A percentile compares a stretch with the other conserved stretches of the same genome.
These are phyloP conservation scores for Solanum pimpinellifolium DNA, from an alignment of 257 asterid genomes.

Conservation along the genomic window DNA sequence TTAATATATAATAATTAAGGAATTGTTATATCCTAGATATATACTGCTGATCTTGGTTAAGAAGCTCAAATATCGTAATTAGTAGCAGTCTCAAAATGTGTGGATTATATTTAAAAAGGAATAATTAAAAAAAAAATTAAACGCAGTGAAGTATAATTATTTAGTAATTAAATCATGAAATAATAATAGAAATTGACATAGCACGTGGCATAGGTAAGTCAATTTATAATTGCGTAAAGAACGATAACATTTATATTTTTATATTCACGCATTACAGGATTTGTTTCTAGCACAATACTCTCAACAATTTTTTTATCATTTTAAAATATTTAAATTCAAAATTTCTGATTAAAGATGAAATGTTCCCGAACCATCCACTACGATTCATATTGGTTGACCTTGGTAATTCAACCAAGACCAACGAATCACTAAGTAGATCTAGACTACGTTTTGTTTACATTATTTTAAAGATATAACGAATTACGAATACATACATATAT, in stretches of 20 bases:
- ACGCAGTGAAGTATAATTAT: not conserved
- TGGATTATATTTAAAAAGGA: not conserved
- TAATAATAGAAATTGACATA: not conserved
- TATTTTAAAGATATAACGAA: not conserved
- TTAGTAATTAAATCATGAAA: not conserved
- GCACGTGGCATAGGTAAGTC: not conserved
- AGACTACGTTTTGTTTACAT: not conserved
- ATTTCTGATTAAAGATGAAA: no score
- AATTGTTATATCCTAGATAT: not conserved
- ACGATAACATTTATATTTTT: not conserved
- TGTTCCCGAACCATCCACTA: no score
- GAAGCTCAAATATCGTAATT: not conserved
- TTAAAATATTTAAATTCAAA: accelerated
- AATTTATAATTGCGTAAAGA: not conserved
- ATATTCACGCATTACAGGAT: accelerated
- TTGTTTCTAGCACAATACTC: accelerated
- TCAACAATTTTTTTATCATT: accelerated
- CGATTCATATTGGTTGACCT: not conserved
- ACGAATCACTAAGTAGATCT: not conserved
- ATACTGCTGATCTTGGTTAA: not conserved
- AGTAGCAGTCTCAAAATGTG: not conserved
- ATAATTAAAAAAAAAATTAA: not conserved
- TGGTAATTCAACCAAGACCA: not conserved
- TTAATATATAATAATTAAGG: not conserved
- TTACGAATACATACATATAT: not conserved